Conservation (phyloP, 2,329 filamentous ascomycete genomes). For the Ceratocystis cacaofunesta region DNA sequence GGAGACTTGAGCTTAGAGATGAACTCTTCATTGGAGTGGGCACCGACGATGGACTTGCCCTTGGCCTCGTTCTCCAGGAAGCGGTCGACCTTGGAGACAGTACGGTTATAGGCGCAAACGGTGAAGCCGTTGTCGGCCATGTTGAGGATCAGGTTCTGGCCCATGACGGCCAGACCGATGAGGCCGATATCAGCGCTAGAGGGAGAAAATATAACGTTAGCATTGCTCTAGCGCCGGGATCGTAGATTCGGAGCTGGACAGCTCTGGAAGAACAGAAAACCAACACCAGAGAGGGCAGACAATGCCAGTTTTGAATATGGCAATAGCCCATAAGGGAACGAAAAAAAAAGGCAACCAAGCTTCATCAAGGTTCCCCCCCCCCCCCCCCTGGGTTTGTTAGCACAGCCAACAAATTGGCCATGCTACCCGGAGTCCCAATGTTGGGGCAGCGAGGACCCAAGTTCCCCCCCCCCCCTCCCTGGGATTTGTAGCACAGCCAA, state of each 20-base stretch:
- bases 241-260: background rate
- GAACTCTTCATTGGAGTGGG: slow-evolving; percentile 88
- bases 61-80: slow-evolving; percentile 86
- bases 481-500: too few relatives aligned
- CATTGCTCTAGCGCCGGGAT: slow-evolving; percentile 24
- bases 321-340: too few relatives aligned
- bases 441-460: background rate
- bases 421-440: background rate
- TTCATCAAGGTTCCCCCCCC: too few relatives aligned
- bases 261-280: too few relatives aligned
- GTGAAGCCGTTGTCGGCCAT: slow-evolving; percentile 88
- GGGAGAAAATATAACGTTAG: slow-evolving; percentile 33
- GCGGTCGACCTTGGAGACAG: slow-evolving; percentile 90
- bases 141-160: slow-evolving; percentile 80
- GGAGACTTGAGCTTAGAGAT: slow-evolving; percentile 93
- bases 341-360: too few relatives aligned
- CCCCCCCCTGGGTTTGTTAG: too few relatives aligned
- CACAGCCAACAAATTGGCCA: too few relatives aligned
- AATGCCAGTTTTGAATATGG: too few relatives aligned
- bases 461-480: too few relatives aligned
- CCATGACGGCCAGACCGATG: slow-evolving; percentile 84
- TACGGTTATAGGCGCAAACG: slow-evolving; percentile 97
- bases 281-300: too few relatives aligned
- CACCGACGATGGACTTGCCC: slow-evolving; percentile 90
- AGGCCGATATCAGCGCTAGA: slow-evolving; percentile 77